Conservation (phyloP, 495 filamentous ascomycete genomes). For the Aspergillus campestris region DNA sequence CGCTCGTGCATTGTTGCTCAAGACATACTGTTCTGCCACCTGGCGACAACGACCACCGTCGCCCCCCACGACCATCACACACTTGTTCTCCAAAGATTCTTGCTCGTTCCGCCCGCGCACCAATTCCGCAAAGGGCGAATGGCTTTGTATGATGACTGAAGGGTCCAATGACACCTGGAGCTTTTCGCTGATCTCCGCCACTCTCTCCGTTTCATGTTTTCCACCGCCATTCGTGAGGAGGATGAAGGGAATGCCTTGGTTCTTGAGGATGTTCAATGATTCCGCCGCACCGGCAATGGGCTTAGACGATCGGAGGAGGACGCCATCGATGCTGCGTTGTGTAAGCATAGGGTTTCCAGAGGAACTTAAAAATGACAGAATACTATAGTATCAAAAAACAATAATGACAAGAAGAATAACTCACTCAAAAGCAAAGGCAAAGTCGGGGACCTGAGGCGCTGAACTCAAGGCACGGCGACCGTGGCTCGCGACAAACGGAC, state of each 20-base stretch:
- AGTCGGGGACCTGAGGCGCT: constrained; percentile 41
- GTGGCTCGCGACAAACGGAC: constrained; percentile 10
- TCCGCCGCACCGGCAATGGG: constrained; percentile 75
- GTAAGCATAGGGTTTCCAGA: background rate
- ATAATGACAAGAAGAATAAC: constrained; percentile 16
- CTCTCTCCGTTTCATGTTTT: constrained; percentile 62
- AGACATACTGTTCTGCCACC: constrained; percentile 55
- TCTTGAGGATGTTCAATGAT: constrained; percentile 62
- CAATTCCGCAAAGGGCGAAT: constrained; percentile 66
- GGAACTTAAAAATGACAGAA: too few relatives aligned
- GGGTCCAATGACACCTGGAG: constrained; percentile 51
- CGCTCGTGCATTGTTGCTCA: too few relatives aligned
- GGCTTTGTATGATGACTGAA: constrained; percentile 70
- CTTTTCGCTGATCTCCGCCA: constrained; percentile 57
- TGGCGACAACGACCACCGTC: constrained; percentile 64
- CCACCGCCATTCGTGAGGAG: constrained; percentile 87
- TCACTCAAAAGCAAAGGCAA: constrained; percentile 84
- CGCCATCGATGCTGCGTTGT: constrained; percentile 74
- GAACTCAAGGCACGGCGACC: constrained; percentile 21
- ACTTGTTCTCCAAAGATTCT: constrained; percentile 53
- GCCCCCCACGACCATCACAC: constrained; percentile 74
- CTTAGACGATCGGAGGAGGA: constrained; percentile 75
- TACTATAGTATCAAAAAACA: background rate
- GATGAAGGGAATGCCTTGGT: constrained; percentile 68
- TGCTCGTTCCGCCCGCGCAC: constrained; percentile 31